Conservation (phyloP, 441 rosid genomes). For the Macaranga tanarius region DNA sequence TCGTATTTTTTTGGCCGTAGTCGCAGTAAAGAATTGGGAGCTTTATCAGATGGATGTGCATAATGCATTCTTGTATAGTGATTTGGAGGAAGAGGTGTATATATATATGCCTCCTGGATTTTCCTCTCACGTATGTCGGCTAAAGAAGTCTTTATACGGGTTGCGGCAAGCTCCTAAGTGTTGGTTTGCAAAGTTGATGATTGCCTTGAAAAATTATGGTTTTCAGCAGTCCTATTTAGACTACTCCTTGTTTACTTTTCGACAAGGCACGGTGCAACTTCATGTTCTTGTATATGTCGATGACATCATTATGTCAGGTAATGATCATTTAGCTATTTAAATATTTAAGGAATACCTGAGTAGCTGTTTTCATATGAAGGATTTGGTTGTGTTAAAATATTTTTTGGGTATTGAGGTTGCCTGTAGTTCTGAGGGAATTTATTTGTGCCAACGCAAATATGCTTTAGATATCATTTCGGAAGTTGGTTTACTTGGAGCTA, state of each 20-base stretch:
- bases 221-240: background rate
- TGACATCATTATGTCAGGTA: too few species aligned
- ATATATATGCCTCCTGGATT: background rate
- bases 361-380: background rate
- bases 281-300: too few species aligned
- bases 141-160: background rate
- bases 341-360: background rate
- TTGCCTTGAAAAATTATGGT: background rate
- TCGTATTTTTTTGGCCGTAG: too few species aligned
- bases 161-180: background rate
- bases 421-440: too few species aligned
- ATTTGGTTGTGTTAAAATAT: background rate
- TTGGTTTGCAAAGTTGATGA: background rate
- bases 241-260: background rate
- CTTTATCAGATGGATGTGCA: too few species aligned
- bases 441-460: too few species aligned
- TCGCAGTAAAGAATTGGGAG: too few species aligned
- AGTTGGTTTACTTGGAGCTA: too few species aligned
- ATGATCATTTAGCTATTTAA: too few species aligned
- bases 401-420: constrained; percentile 7
- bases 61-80: too few species aligned
- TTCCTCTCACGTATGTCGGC: rapidly evolving
- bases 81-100: too few species aligned
- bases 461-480: too few species aligned
- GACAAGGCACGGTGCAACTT: background rate